phyloP scores from a whole-genome alignment of 352 stramenopile genomes.

The Pythium grandisporangium region DNA sequence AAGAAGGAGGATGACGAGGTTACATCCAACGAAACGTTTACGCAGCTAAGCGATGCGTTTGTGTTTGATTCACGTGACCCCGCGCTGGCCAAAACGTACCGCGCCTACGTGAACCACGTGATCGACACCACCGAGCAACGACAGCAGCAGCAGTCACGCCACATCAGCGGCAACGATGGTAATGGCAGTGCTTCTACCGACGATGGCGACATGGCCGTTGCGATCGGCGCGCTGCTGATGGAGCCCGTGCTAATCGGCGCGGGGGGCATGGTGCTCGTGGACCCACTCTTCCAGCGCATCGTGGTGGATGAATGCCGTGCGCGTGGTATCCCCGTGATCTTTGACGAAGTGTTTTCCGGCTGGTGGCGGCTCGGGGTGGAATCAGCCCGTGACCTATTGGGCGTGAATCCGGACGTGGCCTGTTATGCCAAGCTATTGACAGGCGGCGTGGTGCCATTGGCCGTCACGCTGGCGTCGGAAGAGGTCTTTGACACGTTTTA shows the following conservation, averaged over 20 bases:
- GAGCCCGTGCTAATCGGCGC: slow-evolving; percentile 88
- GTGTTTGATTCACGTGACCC: slow-evolving; percentile 26
- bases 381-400: slow-evolving; percentile 76
- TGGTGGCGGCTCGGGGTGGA: slow-evolving; percentile 87
- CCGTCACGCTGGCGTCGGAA: slow-evolving; percentile 81
- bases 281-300: slow-evolving; percentile 89
- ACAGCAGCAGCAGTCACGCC: too few relatives aligned
- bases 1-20: slow-evolving; percentile 12
- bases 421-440: slow-evolving; percentile 91
- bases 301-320: slow-evolving; percentile 66
- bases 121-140: slow-evolving; percentile 37
- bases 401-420: slow-evolving; percentile 82
- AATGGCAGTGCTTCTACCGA: too few relatives aligned
- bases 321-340: slow-evolving; percentile 85
- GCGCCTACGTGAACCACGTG: slow-evolving; percentile 43
- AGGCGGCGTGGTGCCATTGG: slow-evolving; percentile 81
- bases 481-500: slow-evolving; percentile 89
- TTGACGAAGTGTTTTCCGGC: slow-evolving; percentile 89
- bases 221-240: slow-evolving; percentile 73
- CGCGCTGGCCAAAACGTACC: slow-evolving; percentile 37
- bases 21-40: slow-evolving; percentile 21
- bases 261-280: slow-evolving; percentile 86
- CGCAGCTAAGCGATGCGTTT: slow-evolving; percentile 44
- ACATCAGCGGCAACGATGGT: too few relatives aligned
- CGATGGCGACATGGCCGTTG: slow-evolving; percentile 11